Percentiles rank a stretch among this genome's conserved stretches.
These are phyloP conservation scores for Dendrostoma leiphaemia DNA, from an alignment of 2,329 filamentous ascomycete species.

Conservation along the genomic window DNA sequence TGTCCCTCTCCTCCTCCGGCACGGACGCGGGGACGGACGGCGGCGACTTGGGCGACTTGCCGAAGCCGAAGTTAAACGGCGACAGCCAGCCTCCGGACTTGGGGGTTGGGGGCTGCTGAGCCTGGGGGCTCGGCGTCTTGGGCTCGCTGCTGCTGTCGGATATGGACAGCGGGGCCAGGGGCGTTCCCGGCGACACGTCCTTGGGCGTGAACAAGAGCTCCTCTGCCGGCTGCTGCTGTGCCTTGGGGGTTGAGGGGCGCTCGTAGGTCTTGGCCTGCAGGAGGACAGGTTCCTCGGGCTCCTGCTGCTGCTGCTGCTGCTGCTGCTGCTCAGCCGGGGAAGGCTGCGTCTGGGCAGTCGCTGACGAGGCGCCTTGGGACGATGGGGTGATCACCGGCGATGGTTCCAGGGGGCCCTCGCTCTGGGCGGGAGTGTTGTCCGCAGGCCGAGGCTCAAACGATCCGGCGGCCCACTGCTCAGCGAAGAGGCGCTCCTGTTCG, in stretches of 20 bases:
- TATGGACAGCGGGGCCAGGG: neutral
- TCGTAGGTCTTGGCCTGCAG: constrained; percentile 3
- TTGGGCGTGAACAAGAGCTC: constrained; percentile 6
- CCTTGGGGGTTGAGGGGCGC: neutral
- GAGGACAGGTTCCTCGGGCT: neutral
- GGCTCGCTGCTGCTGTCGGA: neutral
- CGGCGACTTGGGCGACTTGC: neutral
- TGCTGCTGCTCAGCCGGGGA: neutral
- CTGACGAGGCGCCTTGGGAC: neutral
- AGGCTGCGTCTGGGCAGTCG: neutral
- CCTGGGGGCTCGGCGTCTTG: neutral
- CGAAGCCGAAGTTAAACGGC: neutral
- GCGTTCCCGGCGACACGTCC: neutral
- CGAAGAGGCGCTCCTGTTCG: constrained; percentile 30
- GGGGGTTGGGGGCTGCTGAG: neutral
- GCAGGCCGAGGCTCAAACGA: neutral
- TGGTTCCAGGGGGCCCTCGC: neutral
- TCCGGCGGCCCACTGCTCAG: constrained; percentile 21
- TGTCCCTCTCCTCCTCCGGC: too few species aligned
- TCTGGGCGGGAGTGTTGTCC: neutral
- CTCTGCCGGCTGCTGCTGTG: neutral
- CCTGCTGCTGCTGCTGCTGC: too few species aligned
- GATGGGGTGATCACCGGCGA: neutral
- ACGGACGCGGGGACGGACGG: too few species aligned
- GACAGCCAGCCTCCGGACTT: neutral